Conservation (phyloP, 192 early-diverging fungal genomes). For the Coemansia sp. region DNA sequence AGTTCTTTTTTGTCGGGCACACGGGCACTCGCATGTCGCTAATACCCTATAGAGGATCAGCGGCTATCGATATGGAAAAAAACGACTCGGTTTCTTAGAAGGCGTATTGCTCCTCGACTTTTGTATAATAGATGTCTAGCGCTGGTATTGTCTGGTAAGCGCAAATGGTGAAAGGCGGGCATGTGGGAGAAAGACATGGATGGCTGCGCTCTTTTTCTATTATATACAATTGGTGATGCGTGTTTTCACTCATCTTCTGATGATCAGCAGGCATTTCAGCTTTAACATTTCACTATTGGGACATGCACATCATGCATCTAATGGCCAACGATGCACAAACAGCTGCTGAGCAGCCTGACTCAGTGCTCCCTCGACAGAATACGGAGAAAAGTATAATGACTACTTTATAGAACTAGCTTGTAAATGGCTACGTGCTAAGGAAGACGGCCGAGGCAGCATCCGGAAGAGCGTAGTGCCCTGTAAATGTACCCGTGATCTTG, state of each 20-base stretch:
- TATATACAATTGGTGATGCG: neutral
- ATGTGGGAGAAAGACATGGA: conserved; percentile 1
- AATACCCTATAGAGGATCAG: neutral
- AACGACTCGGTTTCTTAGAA: neutral
- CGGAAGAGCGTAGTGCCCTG: conserved; percentile 32
- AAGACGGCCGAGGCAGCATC: conserved; percentile 30
- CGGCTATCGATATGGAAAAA: neutral
- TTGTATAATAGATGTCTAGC: neutral
- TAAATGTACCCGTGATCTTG: conserved; percentile 36
- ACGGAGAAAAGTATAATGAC: neutral
- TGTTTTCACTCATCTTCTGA: neutral
- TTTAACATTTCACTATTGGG: neutral
- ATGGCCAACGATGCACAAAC: neutral
- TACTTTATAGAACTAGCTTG: neutral
- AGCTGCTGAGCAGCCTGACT: neutral
- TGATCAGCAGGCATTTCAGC: conserved; percentile 1
- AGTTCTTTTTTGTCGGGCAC: neutral
- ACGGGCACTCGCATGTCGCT: neutral
- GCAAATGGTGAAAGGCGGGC: neutral
- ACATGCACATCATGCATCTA: neutral
- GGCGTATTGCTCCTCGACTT: neutral
- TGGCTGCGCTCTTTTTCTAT: neutral
- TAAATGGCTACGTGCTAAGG: conserved; percentile 8
- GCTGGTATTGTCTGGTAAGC: neutral
- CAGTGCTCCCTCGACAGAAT: neutral